These are phyloP conservation scores for Aspergillus sp. DNA, from an alignment of 2,329 filamentous ascomycete genomes.

Conservation along the genomic window DNA sequence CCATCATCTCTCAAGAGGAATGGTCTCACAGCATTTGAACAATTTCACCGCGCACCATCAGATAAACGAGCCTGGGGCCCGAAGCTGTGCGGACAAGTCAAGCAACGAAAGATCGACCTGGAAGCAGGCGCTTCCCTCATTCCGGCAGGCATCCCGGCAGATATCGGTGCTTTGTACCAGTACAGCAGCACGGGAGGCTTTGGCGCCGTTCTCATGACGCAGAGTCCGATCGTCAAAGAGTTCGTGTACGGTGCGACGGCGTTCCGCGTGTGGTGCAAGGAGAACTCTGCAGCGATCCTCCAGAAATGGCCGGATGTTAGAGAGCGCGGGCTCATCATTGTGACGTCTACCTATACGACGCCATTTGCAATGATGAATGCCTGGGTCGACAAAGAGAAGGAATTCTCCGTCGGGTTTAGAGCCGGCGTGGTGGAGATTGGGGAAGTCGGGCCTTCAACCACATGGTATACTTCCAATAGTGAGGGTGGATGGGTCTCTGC, in stretches of 20 bases:
- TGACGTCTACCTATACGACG: slow-evolving; percentile 3
- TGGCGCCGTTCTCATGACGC: slow-evolving; percentile 4
- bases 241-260: slow-evolving; percentile 5
- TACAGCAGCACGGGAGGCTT: slow-evolving; percentile 2
- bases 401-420: slow-evolving; percentile 1
- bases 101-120: slow-evolving; percentile 1
- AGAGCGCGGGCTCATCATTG: slow-evolving; percentile 4
- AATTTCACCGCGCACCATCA: slow-evolving; percentile 1
- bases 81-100: slow-evolving; percentile 2
- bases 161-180: slow-evolving; percentile 3
- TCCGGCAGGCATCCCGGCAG: slow-evolving; percentile 1
- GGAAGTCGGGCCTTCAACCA: slow-evolving; percentile 1
- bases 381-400: slow-evolving; percentile 2
- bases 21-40: background rate
- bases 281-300: background rate
- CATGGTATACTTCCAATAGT: slow-evolving; percentile 4
- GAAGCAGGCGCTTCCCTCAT: background rate
- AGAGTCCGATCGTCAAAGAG: slow-evolving; percentile 3
- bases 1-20: slow-evolving; percentile 1
- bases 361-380: slow-evolving; percentile 5
- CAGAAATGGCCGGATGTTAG: slow-evolving; percentile 3
- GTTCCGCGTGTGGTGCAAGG: slow-evolving; percentile 4
- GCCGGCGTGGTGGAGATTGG: slow-evolving; percentile 4
- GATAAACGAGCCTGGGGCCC: slow-evolving; percentile 3
- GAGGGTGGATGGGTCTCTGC: slow-evolving; percentile 4